phyloP scores from a whole-genome alignment of 2,329 filamentous ascomycete species.

The Fusarium lyarnte region DNA sequence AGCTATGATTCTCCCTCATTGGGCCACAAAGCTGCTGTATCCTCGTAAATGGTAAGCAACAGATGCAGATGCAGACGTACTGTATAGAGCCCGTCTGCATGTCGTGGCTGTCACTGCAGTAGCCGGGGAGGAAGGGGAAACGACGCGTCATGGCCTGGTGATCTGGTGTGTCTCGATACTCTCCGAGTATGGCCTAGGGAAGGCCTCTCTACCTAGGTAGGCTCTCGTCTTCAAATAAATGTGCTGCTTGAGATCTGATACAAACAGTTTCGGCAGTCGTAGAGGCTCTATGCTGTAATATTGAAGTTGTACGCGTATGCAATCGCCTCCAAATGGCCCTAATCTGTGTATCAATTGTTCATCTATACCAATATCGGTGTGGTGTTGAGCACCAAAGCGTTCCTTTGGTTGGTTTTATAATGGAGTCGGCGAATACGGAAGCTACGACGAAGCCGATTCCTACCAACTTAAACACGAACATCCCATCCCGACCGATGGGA shows the following conservation, averaged over 20 bases:
- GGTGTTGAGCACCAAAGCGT: constrained; percentile 27
- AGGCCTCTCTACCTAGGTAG: background rate
- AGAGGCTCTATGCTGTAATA: background rate
- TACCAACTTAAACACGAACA: constrained; percentile 20
- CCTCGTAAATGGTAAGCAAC: constrained; percentile 30
- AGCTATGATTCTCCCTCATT: constrained; percentile 12
- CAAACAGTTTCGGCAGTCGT: background rate
- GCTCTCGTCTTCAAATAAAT: background rate
- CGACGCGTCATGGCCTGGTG: constrained; percentile 44
- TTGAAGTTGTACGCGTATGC: constrained; percentile 30
- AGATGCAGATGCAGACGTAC: background rate
- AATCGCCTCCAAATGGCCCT: constrained; percentile 19
- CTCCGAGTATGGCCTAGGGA: constrained; percentile 9
- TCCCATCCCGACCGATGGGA: constrained; percentile 5
- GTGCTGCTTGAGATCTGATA: constrained; percentile 5
- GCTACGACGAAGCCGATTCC: constrained; percentile 19
- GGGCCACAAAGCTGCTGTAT: constrained; percentile 17
- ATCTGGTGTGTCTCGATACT: constrained; percentile 34
- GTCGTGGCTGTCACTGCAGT: constrained; percentile 35
- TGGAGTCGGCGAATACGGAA: constrained; percentile 25
- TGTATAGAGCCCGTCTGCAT: constrained; percentile 19
- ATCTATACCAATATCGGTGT: constrained; percentile 32
- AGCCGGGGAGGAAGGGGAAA: constrained; percentile 27
- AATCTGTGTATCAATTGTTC: constrained; percentile 18
- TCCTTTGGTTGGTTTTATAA: background rate